Evolutionary conservation across 257 asterid species (phyloP).

Genomic region (Solanum megistacrolobum): DNA sequence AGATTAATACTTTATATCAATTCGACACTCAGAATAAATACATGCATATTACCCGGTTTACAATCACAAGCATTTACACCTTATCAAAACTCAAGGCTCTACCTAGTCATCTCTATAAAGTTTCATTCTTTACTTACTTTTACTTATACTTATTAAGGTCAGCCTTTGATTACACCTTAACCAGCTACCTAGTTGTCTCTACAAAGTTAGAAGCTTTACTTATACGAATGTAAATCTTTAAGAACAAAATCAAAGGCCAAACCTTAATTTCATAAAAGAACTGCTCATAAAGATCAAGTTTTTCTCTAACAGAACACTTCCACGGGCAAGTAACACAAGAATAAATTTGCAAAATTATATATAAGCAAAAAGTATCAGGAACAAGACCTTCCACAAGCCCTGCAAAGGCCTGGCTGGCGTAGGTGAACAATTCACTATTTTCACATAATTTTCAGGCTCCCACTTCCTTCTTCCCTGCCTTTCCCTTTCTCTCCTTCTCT

Average conservation of each 20-base stretch:
- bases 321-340: not conserved
- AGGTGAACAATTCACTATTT: slow-evolving; percentile 64
- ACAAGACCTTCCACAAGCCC: slow-evolving; percentile 87
- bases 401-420: slow-evolving; percentile 63
- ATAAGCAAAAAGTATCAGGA: not conserved
- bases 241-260: not conserved
- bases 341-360: not conserved
- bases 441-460: slow-evolving; percentile 73
- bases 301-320: not conserved
- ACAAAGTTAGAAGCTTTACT: not conserved
- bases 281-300: not conserved
- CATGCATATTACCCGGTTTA: not conserved
- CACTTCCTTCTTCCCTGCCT: slow-evolving; percentile 54
- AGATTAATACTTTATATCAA: not conserved
- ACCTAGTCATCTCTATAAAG: not conserved
- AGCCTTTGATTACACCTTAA: not conserved
- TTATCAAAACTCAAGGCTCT: not conserved
- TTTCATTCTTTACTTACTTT: not conserved
- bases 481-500: slow-evolving; percentile 76
- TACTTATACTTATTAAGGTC: not conserved
- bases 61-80: not conserved
- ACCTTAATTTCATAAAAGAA: not conserved
- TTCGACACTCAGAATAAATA: not conserved
- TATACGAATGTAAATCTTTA: not conserved
- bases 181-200: not conserved